phyloP scores from a whole-genome alignment of 805 yeast species.

The Zygotorulaspora florentina region DNA sequence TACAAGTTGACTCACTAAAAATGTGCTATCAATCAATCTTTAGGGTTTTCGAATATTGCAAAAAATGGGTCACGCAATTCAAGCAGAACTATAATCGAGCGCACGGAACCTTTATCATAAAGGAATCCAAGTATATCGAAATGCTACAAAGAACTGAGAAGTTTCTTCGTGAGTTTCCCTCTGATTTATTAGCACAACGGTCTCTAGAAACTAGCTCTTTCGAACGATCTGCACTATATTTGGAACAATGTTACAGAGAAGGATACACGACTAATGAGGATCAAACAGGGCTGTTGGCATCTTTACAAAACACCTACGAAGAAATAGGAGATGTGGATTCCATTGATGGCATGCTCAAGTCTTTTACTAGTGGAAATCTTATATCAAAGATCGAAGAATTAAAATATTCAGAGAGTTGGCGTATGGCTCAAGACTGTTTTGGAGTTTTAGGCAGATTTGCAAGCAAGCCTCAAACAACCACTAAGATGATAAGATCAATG shows the following conservation, averaged over 20 bases:
- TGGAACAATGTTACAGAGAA: conserved; percentile 67
- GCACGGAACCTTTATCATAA: conserved; percentile 28
- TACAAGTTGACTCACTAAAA: conserved; percentile 55
- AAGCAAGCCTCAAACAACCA: conserved; percentile 37
- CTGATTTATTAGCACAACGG: conserved; percentile 65
- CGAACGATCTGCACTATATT: conserved; percentile 80
- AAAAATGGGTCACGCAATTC: conserved; percentile 60
- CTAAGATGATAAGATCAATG: conserved; percentile 64
- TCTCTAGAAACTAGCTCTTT: conserved; percentile 80
- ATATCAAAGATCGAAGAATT: conserved; percentile 76
- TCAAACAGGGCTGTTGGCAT: conserved; percentile 34
- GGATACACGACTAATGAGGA: conserved; percentile 20
- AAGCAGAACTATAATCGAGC: conserved; percentile 33
- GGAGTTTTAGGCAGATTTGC: conserved; percentile 52
- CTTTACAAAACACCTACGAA: conserved; percentile 75
- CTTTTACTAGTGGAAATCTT: conserved; percentile 62
- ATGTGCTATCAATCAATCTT: conserved; percentile 71
- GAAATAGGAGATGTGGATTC: conserved; percentile 87
- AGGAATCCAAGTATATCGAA: conserved; percentile 21
- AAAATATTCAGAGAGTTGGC: conserved; percentile 83
- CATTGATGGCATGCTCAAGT: conserved; percentile 75
- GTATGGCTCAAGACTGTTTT: conserved; percentile 80
- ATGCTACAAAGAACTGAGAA: conserved; percentile 38
- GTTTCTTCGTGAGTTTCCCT: conserved; percentile 57
- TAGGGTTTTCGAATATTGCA: conserved; percentile 74